Evolutionary conservation across 257 asterid species (phyloP).

Genomic region (Fraxinus americana): DNA sequence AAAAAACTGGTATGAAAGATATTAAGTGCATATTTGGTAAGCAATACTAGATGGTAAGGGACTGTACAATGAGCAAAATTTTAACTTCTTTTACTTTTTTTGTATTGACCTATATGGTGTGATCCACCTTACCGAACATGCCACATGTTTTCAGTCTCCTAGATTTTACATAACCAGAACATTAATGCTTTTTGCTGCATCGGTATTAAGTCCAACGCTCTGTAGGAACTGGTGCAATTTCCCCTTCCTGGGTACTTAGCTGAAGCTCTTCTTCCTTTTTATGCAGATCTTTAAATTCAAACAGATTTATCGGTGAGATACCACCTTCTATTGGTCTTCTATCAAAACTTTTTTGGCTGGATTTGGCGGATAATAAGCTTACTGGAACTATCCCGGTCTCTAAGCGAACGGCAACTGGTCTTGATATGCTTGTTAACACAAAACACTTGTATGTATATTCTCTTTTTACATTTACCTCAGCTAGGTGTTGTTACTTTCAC

Average conservation of each 20-base stretch:
- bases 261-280: conserved; percentile 10
- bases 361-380: conserved; percentile 82
- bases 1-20: not conserved
- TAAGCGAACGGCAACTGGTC: conserved; percentile 64
- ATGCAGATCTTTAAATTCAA: conserved; percentile 73
- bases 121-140: not conserved
- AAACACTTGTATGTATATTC: conserved; percentile 70
- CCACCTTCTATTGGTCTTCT: conserved; percentile 71
- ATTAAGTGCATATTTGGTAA: not conserved
- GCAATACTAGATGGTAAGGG: not conserved
- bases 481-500: not conserved
- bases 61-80: not conserved
- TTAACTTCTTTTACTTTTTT: not conserved
- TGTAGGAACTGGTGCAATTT: not conserved
- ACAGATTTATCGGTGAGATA: conserved; percentile 68
- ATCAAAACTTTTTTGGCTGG: conserved; percentile 68
- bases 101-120: not conserved
- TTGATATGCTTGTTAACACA: conserved; percentile 73
- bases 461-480: not conserved
- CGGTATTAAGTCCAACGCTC: not conserved
- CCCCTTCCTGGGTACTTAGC: conserved; percentile 3
- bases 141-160: not conserved
- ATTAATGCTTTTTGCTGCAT: not conserved
- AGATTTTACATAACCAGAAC: not conserved
- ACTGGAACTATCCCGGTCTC: conserved; percentile 84